Evolutionary conservation across 2,329 filamentous ascomycete species (phyloP).

Genomic region (Zalaria sp.): DNA sequence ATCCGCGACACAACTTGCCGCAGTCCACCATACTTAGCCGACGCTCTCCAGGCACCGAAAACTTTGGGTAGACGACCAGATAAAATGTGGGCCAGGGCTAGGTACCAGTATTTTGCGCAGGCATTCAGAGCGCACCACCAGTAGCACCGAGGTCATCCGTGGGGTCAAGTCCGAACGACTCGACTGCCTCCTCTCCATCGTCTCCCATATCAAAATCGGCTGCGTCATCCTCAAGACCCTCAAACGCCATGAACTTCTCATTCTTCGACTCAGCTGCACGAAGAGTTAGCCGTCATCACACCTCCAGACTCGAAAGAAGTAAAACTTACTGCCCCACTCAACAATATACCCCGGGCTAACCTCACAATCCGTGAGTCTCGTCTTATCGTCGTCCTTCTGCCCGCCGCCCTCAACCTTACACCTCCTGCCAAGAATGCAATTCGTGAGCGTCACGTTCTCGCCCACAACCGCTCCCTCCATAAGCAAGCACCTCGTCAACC

Average conservation of each 20-base stretch:
- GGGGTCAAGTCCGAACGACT: background rate
- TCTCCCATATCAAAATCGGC: constrained; percentile 11
- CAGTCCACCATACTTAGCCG: no score
- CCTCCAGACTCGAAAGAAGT: background rate
- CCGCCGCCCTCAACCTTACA: constrained; percentile 71
- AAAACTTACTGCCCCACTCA: constrained; percentile 50
- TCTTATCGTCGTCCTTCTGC: constrained; percentile 27
- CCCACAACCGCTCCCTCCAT: constrained; percentile 88
- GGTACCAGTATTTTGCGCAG: no score
- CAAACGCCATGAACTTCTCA: constrained; percentile 46
- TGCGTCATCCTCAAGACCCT: constrained; percentile 19
- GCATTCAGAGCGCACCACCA: no score
- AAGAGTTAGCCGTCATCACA: background rate
- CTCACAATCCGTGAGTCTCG: constrained; percentile 72
- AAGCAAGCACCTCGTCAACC: constrained; percentile 72
- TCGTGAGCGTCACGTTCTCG: constrained; percentile 69
- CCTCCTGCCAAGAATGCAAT: constrained; percentile 71
- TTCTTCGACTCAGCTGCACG: constrained; percentile 38
- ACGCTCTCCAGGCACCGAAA: no score
- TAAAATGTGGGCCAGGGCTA: no score
- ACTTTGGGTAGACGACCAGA: no score
- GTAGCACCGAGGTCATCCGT: background rate
- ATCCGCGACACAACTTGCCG: no score
- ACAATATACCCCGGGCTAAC: constrained; percentile 76
- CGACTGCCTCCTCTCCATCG: constrained; percentile 10